Base-by-base conservation (phyloP, 345 rosid genomes). In the Odontarrhena argentea region DNA sequence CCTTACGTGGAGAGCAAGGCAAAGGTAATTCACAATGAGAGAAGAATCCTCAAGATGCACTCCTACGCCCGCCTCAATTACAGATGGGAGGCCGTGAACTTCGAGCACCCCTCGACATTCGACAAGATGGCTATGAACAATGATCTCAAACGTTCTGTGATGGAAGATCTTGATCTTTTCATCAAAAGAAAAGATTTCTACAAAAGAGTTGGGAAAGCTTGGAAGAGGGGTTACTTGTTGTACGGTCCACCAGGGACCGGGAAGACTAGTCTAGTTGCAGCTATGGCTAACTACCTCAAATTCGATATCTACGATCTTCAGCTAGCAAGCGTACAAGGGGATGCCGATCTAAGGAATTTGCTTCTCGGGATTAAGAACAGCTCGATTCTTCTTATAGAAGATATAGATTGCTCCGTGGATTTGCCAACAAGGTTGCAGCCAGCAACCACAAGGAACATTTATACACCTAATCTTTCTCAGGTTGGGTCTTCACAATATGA, bases 221-320 rank as follows among this genome's bases (percentile, higher is more conserved):
- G 90, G 90, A 87, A 85, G 48, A 68, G 87, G 0, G 82, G 86
- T 10, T 86, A 86, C 70, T 57, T 86, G 54, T 30, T 86, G 56
- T 81, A 84, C 34, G 89, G 92, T 2, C 92, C 89, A 41, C 86
- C 92, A 0, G 87, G 87, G 2, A 84, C 92, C 0, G 92, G 89
- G n/a, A 83, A 84, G 73, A 78, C 87, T 8, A 87, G 89, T 40
- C 56, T 87, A 76, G 82, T 87, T 30, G 89, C 86, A 0, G 89
- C 89, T 8, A 81, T 87, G 81, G 92, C 89, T 7, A 83, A 87
- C 38, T 55, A 84, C 38, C 71, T 85, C 7, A 83, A 77, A 53
- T 81, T 83, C 13, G 87, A 85, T 54, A 65, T 83, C 1, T 85
- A 78, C 49, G 91, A 85, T 71, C 58, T 85, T 47, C 86, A 81